Evolutionary conservation across 148 eudicot genomes (phyloP), one percentile per base, ranked within the genome.

Genomic region (Chenopodium album): DNA sequence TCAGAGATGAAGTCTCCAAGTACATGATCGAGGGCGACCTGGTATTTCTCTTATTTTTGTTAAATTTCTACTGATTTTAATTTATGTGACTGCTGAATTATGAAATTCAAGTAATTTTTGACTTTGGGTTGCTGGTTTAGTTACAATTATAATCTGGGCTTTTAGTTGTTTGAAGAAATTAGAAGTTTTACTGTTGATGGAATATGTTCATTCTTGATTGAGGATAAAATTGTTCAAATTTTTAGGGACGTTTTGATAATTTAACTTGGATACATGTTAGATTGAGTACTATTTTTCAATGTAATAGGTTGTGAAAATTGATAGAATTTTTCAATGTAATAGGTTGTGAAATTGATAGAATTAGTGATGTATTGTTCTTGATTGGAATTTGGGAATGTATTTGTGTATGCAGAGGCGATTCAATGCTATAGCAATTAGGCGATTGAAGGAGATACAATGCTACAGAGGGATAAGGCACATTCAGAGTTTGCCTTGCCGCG

Each of bases 11-110:
- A 76, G 91, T 91, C 81, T 74, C 85, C 71, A 84, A 83, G 83
- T 91, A 91, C 82, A 88, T 83, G 88, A 88, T 88, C 2, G 94
- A 91, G 91, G 94, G 94, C 79, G 94, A 91, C 84, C 82, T 91
- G 88, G 94, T 91, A 80, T 52, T 59, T 54, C 37, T 28, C 77
- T 28, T 37, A 17, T 29, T 14, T 50, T 29, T 19, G 4, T 22
- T 62, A 41, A 76, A 22, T 54, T 12, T 7, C 10, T 29, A 29
- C 71, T 67, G 16, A 11, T 67, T 26, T 29, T 67, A 0, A 9
- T 26, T 67, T 13, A 26, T 67, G 34, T 12, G 13, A 67, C 29
- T 67, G 62, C 62, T 56, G 22, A 12, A 14, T 12, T 17, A 17
- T 17, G 22, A 17, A 17, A 14, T 56, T 14, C 41, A 12, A 67